A percentile compares a stretch with the other conserved stretches of the same genome.
Conservation (phyloP, 768 basidiomycete species). For the Termitomyces sp. region DNA sequence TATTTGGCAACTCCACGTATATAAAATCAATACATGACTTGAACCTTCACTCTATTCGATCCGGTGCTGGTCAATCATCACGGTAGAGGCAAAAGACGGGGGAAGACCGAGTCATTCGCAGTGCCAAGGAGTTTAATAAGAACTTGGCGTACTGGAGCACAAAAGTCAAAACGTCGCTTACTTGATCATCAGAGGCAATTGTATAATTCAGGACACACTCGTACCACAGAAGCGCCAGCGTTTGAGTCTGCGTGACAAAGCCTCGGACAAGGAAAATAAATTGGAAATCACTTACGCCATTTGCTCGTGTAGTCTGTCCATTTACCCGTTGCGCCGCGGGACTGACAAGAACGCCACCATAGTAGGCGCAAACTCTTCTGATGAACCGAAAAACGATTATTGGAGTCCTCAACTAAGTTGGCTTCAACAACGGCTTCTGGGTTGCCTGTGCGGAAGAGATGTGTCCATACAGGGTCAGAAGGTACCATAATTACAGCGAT, state of each 20-base stretch:
- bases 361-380: constrained; percentile 49
- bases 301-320: constrained; percentile 51
- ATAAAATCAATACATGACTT: background rate
- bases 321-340: constrained; percentile 52
- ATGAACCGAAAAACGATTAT: constrained; percentile 36
- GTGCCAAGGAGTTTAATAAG: background rate
- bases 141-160: background rate
- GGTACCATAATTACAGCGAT: constrained; percentile 56
- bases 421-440: constrained; percentile 37
- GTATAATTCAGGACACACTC: background rate
- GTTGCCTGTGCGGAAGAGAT: constrained; percentile 52
- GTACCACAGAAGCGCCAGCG: background rate
- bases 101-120: background rate
- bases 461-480: constrained; percentile 51
- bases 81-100: background rate
- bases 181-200: background rate
- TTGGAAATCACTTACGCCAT: constrained; percentile 39
- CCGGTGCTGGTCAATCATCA: background rate
- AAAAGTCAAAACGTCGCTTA: background rate
- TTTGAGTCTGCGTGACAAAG: background rate
- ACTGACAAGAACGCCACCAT: constrained; percentile 49
- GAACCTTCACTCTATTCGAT: background rate
- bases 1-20: background rate
- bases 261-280: background rate
- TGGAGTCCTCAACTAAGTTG: constrained; percentile 41